Percentiles rank a stretch among this genome's conserved stretches.
Conservation (phyloP, 2,329 filamentous ascomycete genomes). For the Sporothrix schenckii region DNA sequence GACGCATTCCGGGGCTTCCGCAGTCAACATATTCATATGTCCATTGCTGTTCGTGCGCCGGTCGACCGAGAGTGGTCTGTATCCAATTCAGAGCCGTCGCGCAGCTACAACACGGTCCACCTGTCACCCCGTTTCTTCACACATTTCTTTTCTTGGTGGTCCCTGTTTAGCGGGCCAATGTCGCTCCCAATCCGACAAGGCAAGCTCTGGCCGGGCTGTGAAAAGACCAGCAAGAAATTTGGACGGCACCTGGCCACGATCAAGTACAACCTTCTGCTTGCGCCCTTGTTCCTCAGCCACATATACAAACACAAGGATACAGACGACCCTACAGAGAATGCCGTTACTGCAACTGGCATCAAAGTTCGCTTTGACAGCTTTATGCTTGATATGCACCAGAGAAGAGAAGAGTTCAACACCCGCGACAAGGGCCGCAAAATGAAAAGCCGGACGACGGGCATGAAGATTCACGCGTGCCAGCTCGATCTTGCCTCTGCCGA, state of each 20-base stretch:
- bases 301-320: slow-evolving; percentile 98
- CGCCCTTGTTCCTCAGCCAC: slow-evolving; percentile 91
- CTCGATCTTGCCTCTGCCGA: slow-evolving; percentile 90
- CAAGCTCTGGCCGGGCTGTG: slow-evolving; percentile 83
- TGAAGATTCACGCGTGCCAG: slow-evolving; percentile 94
- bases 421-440: slow-evolving; percentile 75
- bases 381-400: slow-evolving; percentile 93
- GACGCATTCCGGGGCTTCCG: slow-evolving; percentile 97
- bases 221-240: slow-evolving; percentile 98
- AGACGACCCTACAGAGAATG: slow-evolving; percentile 75
- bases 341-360: slow-evolving; percentile 90
- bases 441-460: slow-evolving; percentile 80
- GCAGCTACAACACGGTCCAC: slow-evolving; percentile 96
- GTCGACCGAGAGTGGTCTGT: slow-evolving; percentile 84
- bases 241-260: slow-evolving; percentile 95
- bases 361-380: slow-evolving; percentile 96
- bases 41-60: slow-evolving; percentile 85
- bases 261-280: slow-evolving; percentile 93
- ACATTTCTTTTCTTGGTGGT: slow-evolving; percentile 98
- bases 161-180: slow-evolving; percentile 91
- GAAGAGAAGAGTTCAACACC: slow-evolving; percentile 87
- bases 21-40: slow-evolving; percentile 95
- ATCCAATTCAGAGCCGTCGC: slow-evolving; percentile 71
- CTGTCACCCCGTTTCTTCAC: slow-evolving; percentile 95
- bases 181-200: slow-evolving; percentile 93